Evolutionary conservation across 805 yeast genomes (phyloP).

Genomic region (Pichia occidentalis): DNA sequence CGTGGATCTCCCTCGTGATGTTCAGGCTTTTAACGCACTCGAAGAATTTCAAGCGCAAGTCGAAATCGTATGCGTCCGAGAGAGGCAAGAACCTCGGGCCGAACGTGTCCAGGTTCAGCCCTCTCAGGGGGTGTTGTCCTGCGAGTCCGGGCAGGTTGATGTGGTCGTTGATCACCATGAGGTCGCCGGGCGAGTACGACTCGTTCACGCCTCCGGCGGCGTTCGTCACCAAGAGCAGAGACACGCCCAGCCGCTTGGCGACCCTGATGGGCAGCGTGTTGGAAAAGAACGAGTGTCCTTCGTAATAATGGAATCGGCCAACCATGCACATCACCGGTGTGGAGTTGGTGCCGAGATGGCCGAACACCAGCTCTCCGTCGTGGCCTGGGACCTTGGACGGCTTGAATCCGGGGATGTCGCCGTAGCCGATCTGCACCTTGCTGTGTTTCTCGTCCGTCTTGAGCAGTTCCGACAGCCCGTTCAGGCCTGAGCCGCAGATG

Average conservation of each 20-base stretch:
- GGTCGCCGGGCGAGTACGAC: conserved; percentile 68
- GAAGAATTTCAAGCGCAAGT: conserved; percentile 57
- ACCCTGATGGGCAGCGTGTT: conserved; percentile 84
- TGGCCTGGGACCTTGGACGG: conserved; percentile 87
- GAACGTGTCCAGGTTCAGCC: conserved; percentile 69
- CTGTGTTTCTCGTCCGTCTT: conserved; percentile 22
- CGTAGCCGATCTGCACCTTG: conserved; percentile 51
- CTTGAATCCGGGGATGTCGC: conserved; percentile 72
- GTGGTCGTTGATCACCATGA: conserved; percentile 88
- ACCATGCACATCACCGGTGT: conserved; percentile 90
- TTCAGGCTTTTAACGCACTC: conserved; percentile 38
- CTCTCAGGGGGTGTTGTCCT: conserved; percentile 82
- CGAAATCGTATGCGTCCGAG: conserved; percentile 82
- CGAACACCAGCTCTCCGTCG: conserved; percentile 75
- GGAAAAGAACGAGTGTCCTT: conserved; percentile 77
- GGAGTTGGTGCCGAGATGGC: conserved; percentile 56
- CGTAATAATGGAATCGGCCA: conserved; percentile 88
- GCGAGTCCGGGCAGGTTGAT: conserved; percentile 86
- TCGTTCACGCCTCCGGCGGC: conserved; percentile 90
- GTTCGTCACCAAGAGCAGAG: conserved; percentile 74
- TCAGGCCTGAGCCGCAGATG: conserved; percentile 93
- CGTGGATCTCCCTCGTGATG: conserved; percentile 62
- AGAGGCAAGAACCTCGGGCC: conserved; percentile 88
- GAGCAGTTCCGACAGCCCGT: conserved; percentile 65
- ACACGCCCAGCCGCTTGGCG: conserved; percentile 55